phyloP scores from a whole-genome alignment of 2,329 filamentous ascomycete genomes.

The Botrytis galanthina region DNA sequence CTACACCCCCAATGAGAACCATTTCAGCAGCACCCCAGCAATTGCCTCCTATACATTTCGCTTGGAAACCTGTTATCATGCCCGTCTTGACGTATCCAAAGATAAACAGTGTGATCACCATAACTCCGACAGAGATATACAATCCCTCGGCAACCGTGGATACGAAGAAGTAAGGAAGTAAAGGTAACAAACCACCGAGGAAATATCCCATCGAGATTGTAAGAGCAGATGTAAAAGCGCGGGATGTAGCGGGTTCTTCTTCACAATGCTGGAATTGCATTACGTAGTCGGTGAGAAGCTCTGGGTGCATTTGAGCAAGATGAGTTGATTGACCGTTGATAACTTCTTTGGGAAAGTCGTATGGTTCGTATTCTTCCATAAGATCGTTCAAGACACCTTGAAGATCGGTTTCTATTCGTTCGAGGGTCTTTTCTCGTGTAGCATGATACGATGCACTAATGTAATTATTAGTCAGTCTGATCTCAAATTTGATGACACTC shows the following conservation, averaged over 20 bases:
- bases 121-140: conserved; percentile 58
- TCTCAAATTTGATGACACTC: neutral
- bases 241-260: conserved; percentile 35
- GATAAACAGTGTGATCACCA: conserved; percentile 56
- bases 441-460: conserved; percentile 38
- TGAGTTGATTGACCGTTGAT: conserved; percentile 39
- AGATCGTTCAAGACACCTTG: conserved; percentile 34
- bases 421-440: conserved; percentile 32
- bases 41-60: conserved; percentile 31
- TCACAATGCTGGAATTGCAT: conserved; percentile 40
- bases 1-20: conserved; percentile 42
- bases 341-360: conserved; percentile 36
- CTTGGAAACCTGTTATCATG: conserved; percentile 45
- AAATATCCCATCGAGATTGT: conserved; percentile 58
- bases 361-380: conserved; percentile 39
- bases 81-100: conserved; percentile 67
- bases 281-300: conserved; percentile 42
- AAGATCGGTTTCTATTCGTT: conserved; percentile 32
- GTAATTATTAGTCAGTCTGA: conserved; percentile 24
- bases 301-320: conserved; percentile 34
- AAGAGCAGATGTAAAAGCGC: conserved; percentile 46
- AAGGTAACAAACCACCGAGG: conserved; percentile 54
- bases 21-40: conserved; percentile 42
- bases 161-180: conserved; percentile 55
- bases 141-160: conserved; percentile 48